These are phyloP conservation scores for Blastobotrys petasosporus DNA, from an alignment of 1,139 yeast species.

Conservation along the genomic window DNA sequence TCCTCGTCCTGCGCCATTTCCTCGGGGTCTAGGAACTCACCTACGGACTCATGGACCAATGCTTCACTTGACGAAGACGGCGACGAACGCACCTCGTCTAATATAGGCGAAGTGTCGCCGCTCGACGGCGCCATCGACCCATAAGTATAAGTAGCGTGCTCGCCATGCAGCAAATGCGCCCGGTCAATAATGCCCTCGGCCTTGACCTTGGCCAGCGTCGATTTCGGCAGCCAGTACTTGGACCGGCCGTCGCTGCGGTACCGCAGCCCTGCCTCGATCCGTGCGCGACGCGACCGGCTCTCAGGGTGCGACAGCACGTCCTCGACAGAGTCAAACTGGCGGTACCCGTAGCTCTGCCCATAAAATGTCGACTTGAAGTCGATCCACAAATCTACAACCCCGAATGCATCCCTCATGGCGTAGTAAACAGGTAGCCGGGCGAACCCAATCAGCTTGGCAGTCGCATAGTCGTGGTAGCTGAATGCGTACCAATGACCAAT, in stretches of 20 bases:
- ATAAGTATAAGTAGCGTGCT: slow-evolving; percentile 6
- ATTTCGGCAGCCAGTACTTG: slow-evolving; percentile 73
- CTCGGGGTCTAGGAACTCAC: slow-evolving; percentile 14
- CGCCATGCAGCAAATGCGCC: slow-evolving; percentile 4
- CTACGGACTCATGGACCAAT: not conserved
- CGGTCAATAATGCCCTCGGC: not conserved
- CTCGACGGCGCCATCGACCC: slow-evolving; percentile 7
- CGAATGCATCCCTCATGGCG: slow-evolving; percentile 74
- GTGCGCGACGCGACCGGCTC: slow-evolving; percentile 58
- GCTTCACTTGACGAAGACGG: not conserved
- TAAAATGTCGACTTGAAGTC: slow-evolving; percentile 73
- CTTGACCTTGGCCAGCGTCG: slow-evolving; percentile 8
- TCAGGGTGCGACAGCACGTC: slow-evolving; percentile 64
- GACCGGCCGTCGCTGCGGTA: slow-evolving; percentile 72
- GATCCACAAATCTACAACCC: slow-evolving; percentile 63
- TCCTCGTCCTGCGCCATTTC: slow-evolving; percentile 40
- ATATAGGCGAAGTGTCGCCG: not conserved
- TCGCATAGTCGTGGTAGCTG: slow-evolving; percentile 65
- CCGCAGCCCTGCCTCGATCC: slow-evolving; percentile 78
- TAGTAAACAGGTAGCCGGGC: slow-evolving; percentile 55
- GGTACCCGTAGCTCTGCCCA: slow-evolving; percentile 75
- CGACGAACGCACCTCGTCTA: slow-evolving; percentile 1
- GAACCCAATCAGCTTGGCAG: slow-evolving; percentile 53
- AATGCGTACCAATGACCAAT: slow-evolving; percentile 84
- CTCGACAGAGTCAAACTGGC: slow-evolving; percentile 77